Evolutionary conservation across 1,284 basidiomycete genomes (phyloP).

Genomic region (Apiotrichum gracile): DNA sequence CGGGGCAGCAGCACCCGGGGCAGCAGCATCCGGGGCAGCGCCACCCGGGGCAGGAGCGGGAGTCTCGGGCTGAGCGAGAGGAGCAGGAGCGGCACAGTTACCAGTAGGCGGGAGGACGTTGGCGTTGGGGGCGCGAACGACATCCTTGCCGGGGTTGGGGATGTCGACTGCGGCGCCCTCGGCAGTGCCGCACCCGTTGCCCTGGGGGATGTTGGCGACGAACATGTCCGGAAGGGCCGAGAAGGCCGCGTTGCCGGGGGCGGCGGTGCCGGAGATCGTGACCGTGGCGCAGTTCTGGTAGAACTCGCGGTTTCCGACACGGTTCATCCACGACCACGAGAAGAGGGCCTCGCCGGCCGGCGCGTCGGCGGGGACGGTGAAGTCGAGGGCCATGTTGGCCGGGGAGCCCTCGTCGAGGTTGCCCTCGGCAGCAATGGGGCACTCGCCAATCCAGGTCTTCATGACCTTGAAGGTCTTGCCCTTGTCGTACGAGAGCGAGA

Average conservation of each 20-base stretch:
- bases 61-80: too few relatives aligned
- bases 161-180: constrained; percentile 13
- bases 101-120: constrained; percentile 1
- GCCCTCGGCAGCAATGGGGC: constrained; percentile 26
- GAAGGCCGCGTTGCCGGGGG: too few relatives aligned
- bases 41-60: too few relatives aligned
- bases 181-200: constrained; percentile 37
- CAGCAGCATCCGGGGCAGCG: too few relatives aligned
- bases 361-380: constrained; percentile 41
- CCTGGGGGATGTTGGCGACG: constrained; percentile 47
- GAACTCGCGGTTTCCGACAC: constrained; percentile 42
- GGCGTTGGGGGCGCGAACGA: background rate
- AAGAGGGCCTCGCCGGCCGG: constrained; percentile 47
- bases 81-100: background rate
- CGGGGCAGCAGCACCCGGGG: too few relatives aligned
- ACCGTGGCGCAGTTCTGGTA: constrained; percentile 49
- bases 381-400: constrained; percentile 18
- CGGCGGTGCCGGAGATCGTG: too few relatives aligned
- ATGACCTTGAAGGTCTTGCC: constrained; percentile 48
- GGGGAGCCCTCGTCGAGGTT: constrained; percentile 9
- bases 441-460: constrained; percentile 44
- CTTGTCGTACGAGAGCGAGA: constrained; percentile 46
- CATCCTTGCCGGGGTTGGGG: constrained; percentile 15
- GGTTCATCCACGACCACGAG: constrained; percentile 50
- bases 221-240: constrained; percentile 41